Base-by-base conservation (phyloP, 257 asterid species). In the Leonotis leonurus region DNA sequence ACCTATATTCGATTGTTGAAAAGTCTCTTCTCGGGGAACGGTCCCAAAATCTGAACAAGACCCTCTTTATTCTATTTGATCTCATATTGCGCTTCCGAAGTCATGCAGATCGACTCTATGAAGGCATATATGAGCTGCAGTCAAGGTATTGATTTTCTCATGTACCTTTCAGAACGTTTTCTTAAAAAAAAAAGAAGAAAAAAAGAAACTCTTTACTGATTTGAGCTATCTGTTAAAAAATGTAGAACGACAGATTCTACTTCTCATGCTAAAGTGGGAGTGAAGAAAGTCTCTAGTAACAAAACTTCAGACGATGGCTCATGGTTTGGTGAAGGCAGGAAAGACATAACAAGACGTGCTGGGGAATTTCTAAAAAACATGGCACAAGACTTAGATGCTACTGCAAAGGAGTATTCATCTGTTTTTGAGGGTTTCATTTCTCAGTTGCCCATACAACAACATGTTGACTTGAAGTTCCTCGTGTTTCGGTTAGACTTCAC, bases 261-360 rank as follows among this genome's bases (percentile, higher is more conserved):
- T 55, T 79, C 87, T 54, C 83, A 73, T n/a, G 90, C 71, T 66
- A 77, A 76, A 62, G 74, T 73, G 73, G 81, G 81, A 71, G 45
- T 75, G 55, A 78, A 41, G 75, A 77, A 76, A 68, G 58, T 80
- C 68, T 57, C 85, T 65, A 79, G 76, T 53, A 79, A 80, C 49
- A 87, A 56, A 80, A 60, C 78, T 61, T 80, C 85, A 57, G 90
- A 84, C 63, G 61, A 82, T 26, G 95, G 88, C 37, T 73, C 94
- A 30, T 79, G 93, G 96, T 89, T 87, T 44, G 97, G 90, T 66
- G 97, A 87, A 82, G 99, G 97, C 71, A 81, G 96, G 83, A 93
- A 87, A 73, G 97, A 85, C 50, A 51, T 83, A 65, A 89, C 95
- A 65, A 83, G 56, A 69, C 95, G 96, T 33, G 96, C 90, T 12